Evolutionary conservation across 495 filamentous ascomycete genomes (phyloP).

Genomic region (Hypoxylon trugodes): DNA sequence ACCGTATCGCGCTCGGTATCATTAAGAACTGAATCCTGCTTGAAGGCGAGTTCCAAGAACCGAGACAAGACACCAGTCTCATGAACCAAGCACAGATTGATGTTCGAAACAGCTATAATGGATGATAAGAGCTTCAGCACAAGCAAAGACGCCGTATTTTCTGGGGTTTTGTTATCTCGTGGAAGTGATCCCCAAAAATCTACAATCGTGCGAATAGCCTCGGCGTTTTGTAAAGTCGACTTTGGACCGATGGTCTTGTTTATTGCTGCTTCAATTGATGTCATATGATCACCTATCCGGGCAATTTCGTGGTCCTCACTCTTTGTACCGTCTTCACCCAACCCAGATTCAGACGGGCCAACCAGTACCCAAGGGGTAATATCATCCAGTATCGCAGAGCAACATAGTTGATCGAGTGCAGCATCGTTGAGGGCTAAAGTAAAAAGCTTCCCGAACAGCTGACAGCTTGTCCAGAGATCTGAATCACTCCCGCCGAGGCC

Average conservation of each 20-base stretch:
- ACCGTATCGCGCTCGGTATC: slow-evolving; percentile 65
- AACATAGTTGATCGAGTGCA: slow-evolving; percentile 62
- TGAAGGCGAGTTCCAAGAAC: slow-evolving; percentile 75
- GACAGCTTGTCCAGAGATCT: slow-evolving; percentile 70
- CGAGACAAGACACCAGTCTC: slow-evolving; percentile 76
- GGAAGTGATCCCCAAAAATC: slow-evolving; percentile 72
- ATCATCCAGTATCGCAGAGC: slow-evolving; percentile 44
- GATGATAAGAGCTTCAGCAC: slow-evolving; percentile 64
- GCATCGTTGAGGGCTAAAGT: slow-evolving; percentile 84
- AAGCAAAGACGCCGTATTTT: slow-evolving; percentile 64
- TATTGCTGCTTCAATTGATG: slow-evolving; percentile 52
- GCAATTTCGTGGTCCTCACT: slow-evolving; percentile 33
- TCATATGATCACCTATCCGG: slow-evolving; percentile 37
- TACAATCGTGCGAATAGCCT: slow-evolving; percentile 69
- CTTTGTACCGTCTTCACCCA: slow-evolving; percentile 27
- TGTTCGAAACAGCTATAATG: slow-evolving; percentile 66
- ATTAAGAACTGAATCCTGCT: slow-evolving; percentile 52
- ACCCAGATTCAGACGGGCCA: slow-evolving; percentile 39
- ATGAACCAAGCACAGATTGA: slow-evolving; percentile 81
- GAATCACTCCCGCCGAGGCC: slow-evolving; percentile 66
- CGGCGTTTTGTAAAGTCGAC: slow-evolving; percentile 67
- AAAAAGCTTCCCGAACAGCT: slow-evolving; percentile 85
- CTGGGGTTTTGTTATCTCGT: slow-evolving; percentile 47
- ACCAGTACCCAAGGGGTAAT: slow-evolving; percentile 47
- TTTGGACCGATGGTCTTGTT: slow-evolving; percentile 60